Conservation (phyloP, 805 yeast species). For the Wickerhamomyces alni region DNA sequence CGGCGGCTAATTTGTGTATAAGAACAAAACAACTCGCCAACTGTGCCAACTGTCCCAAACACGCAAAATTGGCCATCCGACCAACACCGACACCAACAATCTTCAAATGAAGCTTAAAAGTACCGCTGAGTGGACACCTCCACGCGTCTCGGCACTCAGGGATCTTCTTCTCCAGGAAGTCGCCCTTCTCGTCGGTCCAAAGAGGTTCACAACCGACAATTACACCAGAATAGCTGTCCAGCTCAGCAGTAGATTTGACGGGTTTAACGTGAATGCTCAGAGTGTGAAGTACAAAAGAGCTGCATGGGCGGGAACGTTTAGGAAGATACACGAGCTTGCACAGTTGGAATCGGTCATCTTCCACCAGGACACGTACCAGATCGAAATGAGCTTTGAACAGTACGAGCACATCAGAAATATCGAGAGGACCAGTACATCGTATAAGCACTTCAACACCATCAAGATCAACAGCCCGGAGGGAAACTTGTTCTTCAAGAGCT, state of each 20-base stretch:
- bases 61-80: too few relatives aligned
- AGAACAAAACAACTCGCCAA: too few relatives aligned
- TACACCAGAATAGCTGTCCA: background rate
- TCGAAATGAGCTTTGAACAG: background rate
- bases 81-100: too few relatives aligned
- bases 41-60: too few relatives aligned
- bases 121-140: background rate
- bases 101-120: too few relatives aligned
- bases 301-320: background rate
- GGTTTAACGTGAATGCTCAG: background rate
- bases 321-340: background rate
- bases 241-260: background rate
- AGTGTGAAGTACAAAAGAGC: background rate
- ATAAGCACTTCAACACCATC: conserved; percentile 1
- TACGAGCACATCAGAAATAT: background rate
- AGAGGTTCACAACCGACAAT: background rate
- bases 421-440: background rate
- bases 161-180: background rate
- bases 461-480: conserved; percentile 2
- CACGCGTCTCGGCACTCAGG: background rate
- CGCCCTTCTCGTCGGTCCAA: background rate
- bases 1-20: too few relatives aligned
- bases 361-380: background rate
- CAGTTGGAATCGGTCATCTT: background rate
- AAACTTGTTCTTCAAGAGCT: background rate